These are phyloP conservation scores for Penicillium argentinense DNA, from an alignment of 495 filamentous ascomycete genomes.

Conservation along the genomic window DNA sequence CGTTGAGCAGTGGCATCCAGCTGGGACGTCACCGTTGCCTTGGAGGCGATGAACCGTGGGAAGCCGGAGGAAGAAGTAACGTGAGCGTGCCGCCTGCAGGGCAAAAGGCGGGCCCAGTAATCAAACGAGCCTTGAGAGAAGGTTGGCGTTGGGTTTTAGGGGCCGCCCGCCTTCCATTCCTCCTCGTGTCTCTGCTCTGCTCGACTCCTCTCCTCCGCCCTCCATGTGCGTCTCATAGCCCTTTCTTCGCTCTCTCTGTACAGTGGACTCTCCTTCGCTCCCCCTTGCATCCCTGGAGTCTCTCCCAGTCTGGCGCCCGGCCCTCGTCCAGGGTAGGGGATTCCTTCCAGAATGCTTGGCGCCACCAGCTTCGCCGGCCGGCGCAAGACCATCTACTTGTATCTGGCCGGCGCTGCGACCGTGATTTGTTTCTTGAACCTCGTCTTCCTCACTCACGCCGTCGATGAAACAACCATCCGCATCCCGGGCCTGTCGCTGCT, in stretches of 20 bases:
- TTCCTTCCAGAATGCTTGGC: constrained; percentile 17
- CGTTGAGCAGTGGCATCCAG: too few relatives aligned
- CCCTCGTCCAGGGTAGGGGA: too few relatives aligned
- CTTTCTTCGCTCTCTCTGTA: not conserved
- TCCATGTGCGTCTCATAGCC: constrained; percentile 6
- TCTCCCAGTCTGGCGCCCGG: constrained; percentile 3
- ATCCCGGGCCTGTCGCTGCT: constrained; percentile 9
- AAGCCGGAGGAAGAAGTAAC: too few relatives aligned
- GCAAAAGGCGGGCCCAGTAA: too few relatives aligned
- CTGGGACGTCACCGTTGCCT: too few relatives aligned
- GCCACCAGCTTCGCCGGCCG: constrained; percentile 8
- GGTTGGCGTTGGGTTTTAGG: too few relatives aligned
- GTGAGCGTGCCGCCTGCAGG: too few relatives aligned
- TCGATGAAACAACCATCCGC: constrained; percentile 10
- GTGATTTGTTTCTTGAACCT: constrained; percentile 16
- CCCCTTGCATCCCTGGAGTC: constrained; percentile 4
- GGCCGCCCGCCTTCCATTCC: too few relatives aligned
- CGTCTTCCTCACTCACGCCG: constrained; percentile 9
- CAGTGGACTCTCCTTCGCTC: not conserved
- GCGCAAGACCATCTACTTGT: constrained; percentile 17
- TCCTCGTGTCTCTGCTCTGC: not conserved
- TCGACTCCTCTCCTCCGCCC: not conserved
- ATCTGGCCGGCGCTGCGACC: constrained; percentile 9
- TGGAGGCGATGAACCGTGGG: too few relatives aligned
- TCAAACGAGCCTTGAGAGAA: too few relatives aligned